These are phyloP conservation scores for Trichoderma asperellum DNA, from an alignment of 2,329 filamentous ascomycete genomes.

Conservation along the genomic window DNA sequence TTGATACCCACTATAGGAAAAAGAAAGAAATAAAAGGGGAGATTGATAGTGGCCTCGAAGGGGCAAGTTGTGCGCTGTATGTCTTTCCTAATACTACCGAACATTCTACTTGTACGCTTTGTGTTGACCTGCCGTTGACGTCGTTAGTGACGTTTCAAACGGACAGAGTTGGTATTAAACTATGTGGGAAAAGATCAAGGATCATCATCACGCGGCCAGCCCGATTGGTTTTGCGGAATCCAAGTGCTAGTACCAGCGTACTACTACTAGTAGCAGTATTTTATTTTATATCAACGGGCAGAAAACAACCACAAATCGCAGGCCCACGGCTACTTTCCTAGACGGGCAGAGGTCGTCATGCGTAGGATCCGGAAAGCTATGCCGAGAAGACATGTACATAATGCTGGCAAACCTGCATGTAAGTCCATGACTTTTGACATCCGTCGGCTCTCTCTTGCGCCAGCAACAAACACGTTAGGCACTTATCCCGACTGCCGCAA, in stretches of 20 bases:
- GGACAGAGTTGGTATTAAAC: not conserved
- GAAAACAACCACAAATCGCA: not conserved
- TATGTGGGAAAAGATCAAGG: not conserved
- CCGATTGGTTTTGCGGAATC: not conserved
- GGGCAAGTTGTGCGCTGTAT: not conserved
- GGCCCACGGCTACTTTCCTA: not conserved
- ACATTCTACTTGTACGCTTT: not conserved
- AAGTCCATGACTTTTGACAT: not conserved
- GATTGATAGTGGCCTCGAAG: not conserved
- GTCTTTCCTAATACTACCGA: not conserved
- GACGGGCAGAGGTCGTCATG: not conserved
- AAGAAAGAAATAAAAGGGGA: not conserved
- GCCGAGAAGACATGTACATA: not conserved
- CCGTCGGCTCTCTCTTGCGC: not conserved
- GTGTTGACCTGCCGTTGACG: not conserved
- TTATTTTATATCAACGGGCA: not conserved
- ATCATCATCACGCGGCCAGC: not conserved
- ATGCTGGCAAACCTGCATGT: not conserved
- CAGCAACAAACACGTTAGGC: not conserved
- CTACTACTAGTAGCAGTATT: not conserved
- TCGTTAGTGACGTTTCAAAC: conserved; percentile 5
- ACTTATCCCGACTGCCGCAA: not conserved
- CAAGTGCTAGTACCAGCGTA: not conserved
- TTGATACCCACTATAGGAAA: not conserved
- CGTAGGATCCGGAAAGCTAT: not conserved